Evolutionary conservation across 495 filamentous ascomycete species (phyloP), one percentile per base, ranked within the genome.

Genomic region (Daldinia loculata): DNA sequence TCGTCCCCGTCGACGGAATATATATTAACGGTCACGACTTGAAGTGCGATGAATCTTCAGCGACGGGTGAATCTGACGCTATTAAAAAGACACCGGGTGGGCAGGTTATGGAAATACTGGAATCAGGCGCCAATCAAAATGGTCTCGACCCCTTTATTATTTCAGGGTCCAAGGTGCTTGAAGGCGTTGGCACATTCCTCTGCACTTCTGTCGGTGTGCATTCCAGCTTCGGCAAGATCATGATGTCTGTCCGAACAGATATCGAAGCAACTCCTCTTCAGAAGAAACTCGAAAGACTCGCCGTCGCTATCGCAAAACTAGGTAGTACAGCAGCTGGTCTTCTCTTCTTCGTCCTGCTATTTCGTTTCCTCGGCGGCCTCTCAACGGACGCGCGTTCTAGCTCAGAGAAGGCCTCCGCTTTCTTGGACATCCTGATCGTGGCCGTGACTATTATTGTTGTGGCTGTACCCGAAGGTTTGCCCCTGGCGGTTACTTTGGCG

Each of bases 381-480:
- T 83, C 83, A 9, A 58, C 68, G 14, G 82, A 84, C 29, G 67
- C 76, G 11, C 71, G 61, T 4, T 76, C 83, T 15, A 80, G 88
- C 9, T 80, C 86, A 5, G 79, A 85, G 45, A 94, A 93, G 77
- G 92, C 89, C 45, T 90, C 92, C 77, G 82, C 83, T 41, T 94
- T 94, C 80, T 83, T 94, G 56, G 87, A 89, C 57, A 94, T 95
- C 66, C 88, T 94, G 62, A 94, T 95, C 62, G 90, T 92, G 14
- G 89, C 92, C 41, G 89, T 95, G 50, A 94, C 92, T 4, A 87
- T 95, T 56, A 84, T 94, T 50, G 92, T 95, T 24, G 91, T 95
- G 61, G 92, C 92, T 51, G 91, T 95, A 38, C 92, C 92, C 3
- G 92, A 95, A 79, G 92, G 92, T 14, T 79, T 95, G 52, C 92